Evolutionary conservation across 352 stramenopile genomes (phyloP).

Genomic region (Phytophthora foliorum): DNA sequence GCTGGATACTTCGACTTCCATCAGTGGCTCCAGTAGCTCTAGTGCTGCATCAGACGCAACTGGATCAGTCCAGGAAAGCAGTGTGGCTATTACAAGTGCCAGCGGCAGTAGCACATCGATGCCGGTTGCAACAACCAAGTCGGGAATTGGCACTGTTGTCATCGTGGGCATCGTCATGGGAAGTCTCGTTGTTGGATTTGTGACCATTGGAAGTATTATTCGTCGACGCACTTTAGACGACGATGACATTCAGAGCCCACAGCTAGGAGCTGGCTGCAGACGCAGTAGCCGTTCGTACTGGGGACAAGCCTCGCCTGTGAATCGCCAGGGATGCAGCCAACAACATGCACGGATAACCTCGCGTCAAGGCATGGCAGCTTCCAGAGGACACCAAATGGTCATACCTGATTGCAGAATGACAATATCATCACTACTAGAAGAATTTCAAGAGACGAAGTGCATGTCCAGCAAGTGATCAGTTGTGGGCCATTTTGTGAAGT

Average conservation of each 20-base stretch:
- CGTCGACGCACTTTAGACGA: neutral
- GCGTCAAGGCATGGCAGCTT: conserved; percentile 2
- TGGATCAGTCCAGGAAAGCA: neutral
- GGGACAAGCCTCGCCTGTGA: conserved; percentile 9
- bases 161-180: conserved; percentile 6
- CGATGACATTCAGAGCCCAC: conserved; percentile 9
- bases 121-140: neutral
- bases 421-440: conserved; percentile 33
- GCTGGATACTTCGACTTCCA: neutral
- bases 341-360: conserved; percentile 2
- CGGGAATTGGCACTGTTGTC: neutral
- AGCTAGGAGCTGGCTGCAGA: neutral
- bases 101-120: neutral
- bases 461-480: conserved; percentile 31
- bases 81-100: neutral
- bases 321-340: neutral
- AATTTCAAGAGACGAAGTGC: conserved; percentile 34
- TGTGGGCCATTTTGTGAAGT: conserved; percentile 45
- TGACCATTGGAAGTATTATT: conserved; percentile 6
- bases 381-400: neutral
- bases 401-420: conserved; percentile 29
- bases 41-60: neutral
- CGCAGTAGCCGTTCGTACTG: conserved; percentile 4
- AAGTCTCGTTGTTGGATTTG: neutral
- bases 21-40: neutral